Evolutionary conservation across 75 land plant species (phyloP).

Genomic region (Cunninghamia lanceolata): DNA sequence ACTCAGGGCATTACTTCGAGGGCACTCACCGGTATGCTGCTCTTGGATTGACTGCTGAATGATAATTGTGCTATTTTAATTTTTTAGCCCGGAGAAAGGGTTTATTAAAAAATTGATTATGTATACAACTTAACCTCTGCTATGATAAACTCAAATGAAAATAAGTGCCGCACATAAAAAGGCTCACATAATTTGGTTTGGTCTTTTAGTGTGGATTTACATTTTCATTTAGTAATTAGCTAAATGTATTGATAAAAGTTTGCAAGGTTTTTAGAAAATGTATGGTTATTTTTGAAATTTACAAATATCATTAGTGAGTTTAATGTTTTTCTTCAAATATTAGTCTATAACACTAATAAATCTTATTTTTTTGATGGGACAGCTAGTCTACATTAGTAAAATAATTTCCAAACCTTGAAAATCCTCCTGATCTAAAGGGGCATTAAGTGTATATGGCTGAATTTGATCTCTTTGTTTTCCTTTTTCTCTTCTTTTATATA

Average conservation of each 20-base stretch:
- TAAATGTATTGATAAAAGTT: no score
- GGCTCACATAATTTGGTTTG: no score
- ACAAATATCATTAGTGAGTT: background rate
- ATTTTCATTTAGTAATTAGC: no score
- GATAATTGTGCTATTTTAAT: background rate
- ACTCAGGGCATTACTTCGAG: conserved; percentile 61
- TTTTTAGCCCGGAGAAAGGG: background rate
- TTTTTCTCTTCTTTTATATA: background rate
- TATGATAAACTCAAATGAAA: background rate
- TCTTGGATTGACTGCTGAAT: background rate
- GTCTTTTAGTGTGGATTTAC: no score
- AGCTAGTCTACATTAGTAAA: background rate
- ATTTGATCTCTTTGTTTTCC: background rate
- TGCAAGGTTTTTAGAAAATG: no score
- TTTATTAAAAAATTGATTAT: background rate
- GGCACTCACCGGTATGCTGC: conserved; percentile 63
- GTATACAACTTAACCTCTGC: background rate
- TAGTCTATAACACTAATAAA: background rate
- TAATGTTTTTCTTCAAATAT: background rate
- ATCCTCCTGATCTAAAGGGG: background rate
- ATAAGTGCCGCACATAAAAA: no score
- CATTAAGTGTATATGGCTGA: background rate
- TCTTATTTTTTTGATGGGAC: background rate
- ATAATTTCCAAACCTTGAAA: background rate
- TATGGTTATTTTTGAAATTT: background rate